Evolutionary conservation across 2,329 filamentous ascomycete species (phyloP).

Genomic region (Xylaria sp.): DNA sequence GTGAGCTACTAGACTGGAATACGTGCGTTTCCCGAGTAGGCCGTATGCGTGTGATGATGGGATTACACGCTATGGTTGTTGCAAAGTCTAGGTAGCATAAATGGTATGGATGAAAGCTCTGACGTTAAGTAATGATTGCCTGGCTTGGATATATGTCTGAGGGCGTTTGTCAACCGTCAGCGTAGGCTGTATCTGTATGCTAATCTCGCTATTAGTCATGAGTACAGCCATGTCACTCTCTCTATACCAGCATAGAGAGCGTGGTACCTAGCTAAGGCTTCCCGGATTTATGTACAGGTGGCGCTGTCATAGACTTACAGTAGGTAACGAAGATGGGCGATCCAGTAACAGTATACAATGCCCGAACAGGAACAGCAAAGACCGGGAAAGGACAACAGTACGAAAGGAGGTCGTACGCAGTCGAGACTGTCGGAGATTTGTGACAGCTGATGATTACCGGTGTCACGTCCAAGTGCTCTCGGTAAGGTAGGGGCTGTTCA

Average conservation of each 20-base stretch:
- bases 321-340: constrained; percentile 1
- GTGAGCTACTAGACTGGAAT: background rate
- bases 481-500: background rate
- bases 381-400: background rate
- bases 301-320: background rate
- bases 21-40: background rate
- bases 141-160: background rate
- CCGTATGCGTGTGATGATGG: background rate
- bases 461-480: constrained; percentile 7
- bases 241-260: background rate
- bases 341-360: background rate
- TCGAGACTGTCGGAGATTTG: constrained; percentile 5
- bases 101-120: background rate
- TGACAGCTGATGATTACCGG: constrained; percentile 3
- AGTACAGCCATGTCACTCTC: background rate
- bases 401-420: background rate
- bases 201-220: constrained; percentile 14
- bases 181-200: constrained; percentile 2
- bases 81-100: background rate
- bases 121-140: constrained; percentile 16
- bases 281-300: background rate
- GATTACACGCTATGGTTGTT: background rate
- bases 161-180: background rate
- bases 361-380: background rate
- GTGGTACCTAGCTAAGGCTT: background rate